Percentiles rank a stretch among this genome's conserved stretches.
These are phyloP conservation scores for Phytophthora syringae DNA, from an alignment of 352 stramenopile genomes.

Conservation along the genomic window DNA sequence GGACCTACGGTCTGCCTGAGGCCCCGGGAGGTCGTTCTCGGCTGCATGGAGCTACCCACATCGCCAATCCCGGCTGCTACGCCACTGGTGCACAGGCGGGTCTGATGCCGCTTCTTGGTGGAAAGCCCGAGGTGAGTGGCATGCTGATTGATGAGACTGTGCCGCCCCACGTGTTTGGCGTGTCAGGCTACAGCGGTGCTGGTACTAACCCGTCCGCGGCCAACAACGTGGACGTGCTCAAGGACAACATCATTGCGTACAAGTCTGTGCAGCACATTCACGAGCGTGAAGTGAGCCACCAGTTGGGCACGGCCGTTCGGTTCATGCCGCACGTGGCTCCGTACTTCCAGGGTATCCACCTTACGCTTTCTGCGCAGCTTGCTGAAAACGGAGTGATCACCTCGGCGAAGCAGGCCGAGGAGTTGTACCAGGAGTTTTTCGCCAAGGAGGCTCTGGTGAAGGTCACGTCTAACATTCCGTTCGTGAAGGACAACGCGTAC, in stretches of 20 bases:
- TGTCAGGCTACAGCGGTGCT: slow-evolving; percentile 90
- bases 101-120: slow-evolving; percentile 79
- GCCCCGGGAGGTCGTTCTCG: slow-evolving; percentile 62
- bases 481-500: slow-evolving; percentile 82
- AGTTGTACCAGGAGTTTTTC: slow-evolving; percentile 86
- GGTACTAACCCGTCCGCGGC: slow-evolving; percentile 82
- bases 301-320: slow-evolving; percentile 81
- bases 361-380: slow-evolving; percentile 87
- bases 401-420: slow-evolving; percentile 74
- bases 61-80: slow-evolving; percentile 91
- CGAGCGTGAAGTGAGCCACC: slow-evolving; percentile 86
- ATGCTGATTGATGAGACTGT: slow-evolving; percentile 67
- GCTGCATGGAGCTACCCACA: slow-evolving; percentile 75
- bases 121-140: slow-evolving; percentile 58
- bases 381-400: slow-evolving; percentile 54
- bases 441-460: slow-evolving; percentile 86
- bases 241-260: slow-evolving; percentile 92
- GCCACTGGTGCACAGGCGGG: slow-evolving; percentile 83
- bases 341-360: slow-evolving; percentile 95
- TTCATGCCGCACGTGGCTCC: slow-evolving; percentile 95
- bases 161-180: slow-evolving; percentile 85
- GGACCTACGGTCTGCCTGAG: slow-evolving; percentile 89
- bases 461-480: slow-evolving; percentile 66
- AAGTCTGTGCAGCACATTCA: slow-evolving; percentile 93
- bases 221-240: slow-evolving; percentile 81